Evolutionary conservation across 768 basidiomycete genomes (phyloP).

Genomic region (Boletus coccyginus): DNA sequence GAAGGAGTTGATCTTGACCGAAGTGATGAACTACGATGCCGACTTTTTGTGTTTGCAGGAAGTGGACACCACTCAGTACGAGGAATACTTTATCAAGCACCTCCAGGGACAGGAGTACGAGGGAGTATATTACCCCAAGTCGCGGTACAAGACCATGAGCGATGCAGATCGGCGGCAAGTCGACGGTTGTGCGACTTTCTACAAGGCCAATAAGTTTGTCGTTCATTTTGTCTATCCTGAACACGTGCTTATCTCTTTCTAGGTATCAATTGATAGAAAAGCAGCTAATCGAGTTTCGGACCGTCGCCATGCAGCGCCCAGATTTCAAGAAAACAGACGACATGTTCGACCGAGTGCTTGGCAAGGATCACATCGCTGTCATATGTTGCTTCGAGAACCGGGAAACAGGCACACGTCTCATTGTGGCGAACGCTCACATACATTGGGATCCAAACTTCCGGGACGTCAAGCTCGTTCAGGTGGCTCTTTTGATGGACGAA

Average conservation of each 20-base stretch:
- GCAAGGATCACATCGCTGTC: slow-evolving; percentile 91
- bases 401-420: slow-evolving; percentile 80
- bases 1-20: slow-evolving; percentile 81
- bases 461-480: slow-evolving; percentile 97
- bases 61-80: slow-evolving; percentile 88
- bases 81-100: slow-evolving; percentile 82
- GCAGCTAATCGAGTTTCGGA: slow-evolving; percentile 89
- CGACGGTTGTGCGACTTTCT: slow-evolving; percentile 97
- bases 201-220: slow-evolving; percentile 81
- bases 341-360: slow-evolving; percentile 98
- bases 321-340: slow-evolving; percentile 98
- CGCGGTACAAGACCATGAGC: slow-evolving; percentile 90
- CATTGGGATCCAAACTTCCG: slow-evolving; percentile 90
- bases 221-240: not conserved
- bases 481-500: slow-evolving; percentile 89
- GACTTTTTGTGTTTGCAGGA: slow-evolving; percentile 97
- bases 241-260: slow-evolving; percentile 8
- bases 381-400: slow-evolving; percentile 84
- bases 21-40: slow-evolving; percentile 75
- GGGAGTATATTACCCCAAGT: slow-evolving; percentile 89
- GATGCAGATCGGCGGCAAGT: slow-evolving; percentile 82
- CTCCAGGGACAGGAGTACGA: slow-evolving; percentile 79
- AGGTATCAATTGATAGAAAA: slow-evolving; percentile 94
- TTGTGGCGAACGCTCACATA: slow-evolving; percentile 89
- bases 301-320: slow-evolving; percentile 86